Percentiles rank a stretch among this genome's conserved stretches.
phyloP scores from a whole-genome alignment of 176 grass and related monocot genomes.

The Calamus simplicifolius region DNA sequence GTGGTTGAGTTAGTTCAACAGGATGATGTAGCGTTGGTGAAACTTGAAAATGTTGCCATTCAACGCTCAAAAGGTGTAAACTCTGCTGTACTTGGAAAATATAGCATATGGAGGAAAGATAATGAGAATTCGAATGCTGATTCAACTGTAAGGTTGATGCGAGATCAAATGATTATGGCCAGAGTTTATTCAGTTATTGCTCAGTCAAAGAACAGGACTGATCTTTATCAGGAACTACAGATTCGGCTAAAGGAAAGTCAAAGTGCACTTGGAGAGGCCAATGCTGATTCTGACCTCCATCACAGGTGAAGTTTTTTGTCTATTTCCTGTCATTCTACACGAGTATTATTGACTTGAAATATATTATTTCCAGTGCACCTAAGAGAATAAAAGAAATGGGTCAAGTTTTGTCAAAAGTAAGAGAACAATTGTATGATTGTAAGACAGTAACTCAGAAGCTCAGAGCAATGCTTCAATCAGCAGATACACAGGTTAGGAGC shows the following conservation, averaged over 20 bases:
- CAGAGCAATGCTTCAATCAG: no score
- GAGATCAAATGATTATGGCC: slow-evolving; percentile 97
- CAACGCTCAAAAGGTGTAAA: slow-evolving; percentile 79
- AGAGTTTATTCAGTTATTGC: slow-evolving; percentile 42
- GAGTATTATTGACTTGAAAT: background rate
- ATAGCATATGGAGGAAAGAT: slow-evolving; percentile 96
- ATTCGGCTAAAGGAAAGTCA: slow-evolving; percentile 91
- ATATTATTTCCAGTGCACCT: background rate
- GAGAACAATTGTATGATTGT: no score
- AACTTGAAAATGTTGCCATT: slow-evolving; percentile 85
- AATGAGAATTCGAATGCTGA: slow-evolving; percentile 92
- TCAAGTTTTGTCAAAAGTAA: no score
- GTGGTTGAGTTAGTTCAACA: slow-evolving; percentile 61
- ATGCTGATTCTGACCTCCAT: slow-evolving; percentile 83
- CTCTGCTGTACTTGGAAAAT: slow-evolving; percentile 96
- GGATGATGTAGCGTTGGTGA: slow-evolving; percentile 80
- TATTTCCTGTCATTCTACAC: background rate
- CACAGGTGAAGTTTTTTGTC: slow-evolving; percentile 38
- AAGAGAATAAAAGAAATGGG: no score
- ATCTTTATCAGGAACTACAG: slow-evolving; percentile 68
- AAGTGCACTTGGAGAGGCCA: slow-evolving; percentile 69
- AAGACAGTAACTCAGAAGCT: no score
- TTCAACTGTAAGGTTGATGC: slow-evolving; percentile 89
- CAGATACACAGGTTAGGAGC: no score
- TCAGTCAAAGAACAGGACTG: slow-evolving; percentile 1